Conservation (phyloP, 768 basidiomycete species). For the Dioszegia aurantiaca region DNA sequence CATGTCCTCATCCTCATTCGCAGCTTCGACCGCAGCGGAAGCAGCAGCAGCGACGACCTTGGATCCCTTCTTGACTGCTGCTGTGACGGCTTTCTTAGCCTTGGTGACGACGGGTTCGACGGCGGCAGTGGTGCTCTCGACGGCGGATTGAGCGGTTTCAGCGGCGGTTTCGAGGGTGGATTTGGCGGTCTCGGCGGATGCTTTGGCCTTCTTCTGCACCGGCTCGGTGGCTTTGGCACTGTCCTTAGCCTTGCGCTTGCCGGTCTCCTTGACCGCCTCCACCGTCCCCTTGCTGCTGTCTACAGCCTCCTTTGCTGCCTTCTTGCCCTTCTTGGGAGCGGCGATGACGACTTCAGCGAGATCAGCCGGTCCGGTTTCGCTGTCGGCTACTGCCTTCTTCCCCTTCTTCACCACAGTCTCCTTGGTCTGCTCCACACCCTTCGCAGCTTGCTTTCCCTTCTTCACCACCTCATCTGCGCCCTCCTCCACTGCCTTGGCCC, state of each 20-base stretch:
- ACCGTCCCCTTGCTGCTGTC: constrained; percentile 27
- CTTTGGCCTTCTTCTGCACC: constrained; percentile 19
- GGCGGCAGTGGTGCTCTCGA: constrained; percentile 16
- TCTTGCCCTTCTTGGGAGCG: constrained; percentile 11
- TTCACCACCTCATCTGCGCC: constrained; percentile 17
- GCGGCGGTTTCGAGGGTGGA: constrained; percentile 9
- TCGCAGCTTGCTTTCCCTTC: constrained; percentile 31
- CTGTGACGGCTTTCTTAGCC: constrained; percentile 32
- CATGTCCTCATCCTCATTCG: constrained; percentile 25
- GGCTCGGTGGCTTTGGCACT: constrained; percentile 20
- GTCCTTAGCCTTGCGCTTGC: constrained; percentile 27
- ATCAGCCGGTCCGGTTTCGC: constrained; percentile 15
- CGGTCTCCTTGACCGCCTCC: constrained; percentile 15
- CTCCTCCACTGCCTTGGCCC: constrained; percentile 15
- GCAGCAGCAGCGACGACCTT: constrained; percentile 30
- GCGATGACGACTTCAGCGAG: constrained; percentile 7
- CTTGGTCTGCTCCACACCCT: constrained; percentile 15
- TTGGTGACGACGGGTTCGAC: constrained; percentile 20
- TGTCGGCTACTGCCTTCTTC: constrained; percentile 5
- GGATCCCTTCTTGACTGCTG: constrained; percentile 14
- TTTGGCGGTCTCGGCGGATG: constrained; percentile 16
- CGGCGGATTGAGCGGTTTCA: constrained; percentile 9
- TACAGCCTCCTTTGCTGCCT: constrained; percentile 22
- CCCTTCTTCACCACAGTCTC: constrained; percentile 11
- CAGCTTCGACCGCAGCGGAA: no score